A percentile compares a stretch with the other conserved stretches of the same genome.
Conservation (phyloP, 257 asterid species). For the Jacaranda mimosifolia region DNA sequence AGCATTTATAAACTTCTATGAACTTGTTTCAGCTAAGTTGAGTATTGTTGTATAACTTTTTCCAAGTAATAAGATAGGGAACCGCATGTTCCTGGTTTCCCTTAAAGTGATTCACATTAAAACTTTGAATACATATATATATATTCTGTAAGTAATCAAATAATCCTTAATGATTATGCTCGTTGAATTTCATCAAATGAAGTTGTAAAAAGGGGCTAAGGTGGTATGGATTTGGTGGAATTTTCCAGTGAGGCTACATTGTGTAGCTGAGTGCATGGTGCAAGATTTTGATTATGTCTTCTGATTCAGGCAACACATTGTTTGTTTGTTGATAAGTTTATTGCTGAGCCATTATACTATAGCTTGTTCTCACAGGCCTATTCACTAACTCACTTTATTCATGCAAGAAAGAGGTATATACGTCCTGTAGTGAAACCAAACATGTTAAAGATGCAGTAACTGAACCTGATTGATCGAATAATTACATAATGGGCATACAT, state of each 20-base stretch:
- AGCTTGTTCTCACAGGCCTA: background rate
- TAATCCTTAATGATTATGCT: background rate
- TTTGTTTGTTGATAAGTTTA: background rate
- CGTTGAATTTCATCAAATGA: background rate
- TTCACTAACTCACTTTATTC: background rate
- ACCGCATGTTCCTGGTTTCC: background rate
- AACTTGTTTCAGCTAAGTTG: constrained; percentile 1
- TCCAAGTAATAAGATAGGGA: background rate
- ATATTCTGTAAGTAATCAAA: background rate
- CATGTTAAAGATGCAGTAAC: background rate
- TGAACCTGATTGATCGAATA: background rate
- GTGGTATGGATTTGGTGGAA: background rate
- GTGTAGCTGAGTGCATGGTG: background rate
- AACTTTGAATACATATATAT: background rate
- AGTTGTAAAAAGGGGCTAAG: background rate
- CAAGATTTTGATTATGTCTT: background rate
- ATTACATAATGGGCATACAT: background rate
- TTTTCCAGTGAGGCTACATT: background rate
- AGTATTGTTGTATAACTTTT: background rate
- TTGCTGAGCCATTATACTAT: background rate
- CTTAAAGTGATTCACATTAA: background rate
- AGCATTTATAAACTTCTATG: background rate
- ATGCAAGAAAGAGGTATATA: background rate
- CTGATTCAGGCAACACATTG: background rate
- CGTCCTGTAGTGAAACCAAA: background rate